Percentiles rank a stretch among this genome's conserved stretches.
Evolutionary conservation across 2,329 filamentous ascomycete species (phyloP).

Genomic region (Diaporthe humulicola): DNA sequence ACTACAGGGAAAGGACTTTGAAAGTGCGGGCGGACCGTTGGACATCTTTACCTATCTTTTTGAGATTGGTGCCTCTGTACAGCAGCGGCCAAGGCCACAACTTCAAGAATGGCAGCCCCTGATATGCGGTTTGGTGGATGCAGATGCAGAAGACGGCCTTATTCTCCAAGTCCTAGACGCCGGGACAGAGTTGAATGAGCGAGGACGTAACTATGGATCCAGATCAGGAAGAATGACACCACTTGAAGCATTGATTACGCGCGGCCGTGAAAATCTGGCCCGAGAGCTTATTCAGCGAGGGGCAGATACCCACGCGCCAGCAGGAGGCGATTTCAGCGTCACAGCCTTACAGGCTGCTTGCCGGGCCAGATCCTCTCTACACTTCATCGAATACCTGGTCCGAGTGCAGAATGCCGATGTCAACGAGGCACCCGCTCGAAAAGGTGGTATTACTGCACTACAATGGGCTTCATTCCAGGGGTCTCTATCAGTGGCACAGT

Average conservation of each 20-base stretch:
- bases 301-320: background rate
- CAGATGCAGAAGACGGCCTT: background rate
- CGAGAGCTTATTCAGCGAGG: background rate
- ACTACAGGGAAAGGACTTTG: background rate
- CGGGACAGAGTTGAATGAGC: background rate
- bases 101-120: background rate
- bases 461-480: accelerated
- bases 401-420: background rate
- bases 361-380: accelerated
- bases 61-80: background rate
- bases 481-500: background rate
- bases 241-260: accelerated
- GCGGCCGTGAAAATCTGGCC: background rate
- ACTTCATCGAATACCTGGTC: background rate
- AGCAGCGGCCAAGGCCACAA: background rate
- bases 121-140: background rate
- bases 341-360: background rate
- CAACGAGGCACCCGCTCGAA: background rate
- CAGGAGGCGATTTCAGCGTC: accelerated
- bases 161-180: background rate
- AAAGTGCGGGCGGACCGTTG: background rate
- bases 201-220: background rate
- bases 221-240: background rate
- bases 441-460: background rate
- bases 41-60: background rate